Conservation (phyloP, 75 land plant genomes). For the Picea sitchensis region DNA sequence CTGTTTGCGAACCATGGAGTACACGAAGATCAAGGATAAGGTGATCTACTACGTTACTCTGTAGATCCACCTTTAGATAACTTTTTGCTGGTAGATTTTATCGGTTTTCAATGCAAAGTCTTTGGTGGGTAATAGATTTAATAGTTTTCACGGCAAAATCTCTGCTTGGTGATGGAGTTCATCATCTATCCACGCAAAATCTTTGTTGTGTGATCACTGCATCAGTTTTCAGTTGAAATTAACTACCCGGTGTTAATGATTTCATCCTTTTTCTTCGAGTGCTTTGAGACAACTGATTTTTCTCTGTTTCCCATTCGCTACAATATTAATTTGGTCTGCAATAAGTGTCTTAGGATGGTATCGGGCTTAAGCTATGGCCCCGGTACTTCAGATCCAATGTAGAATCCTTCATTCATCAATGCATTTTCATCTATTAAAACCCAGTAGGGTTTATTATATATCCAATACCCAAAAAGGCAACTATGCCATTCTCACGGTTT, state of each 20-base stretch:
- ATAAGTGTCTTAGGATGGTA: neutral
- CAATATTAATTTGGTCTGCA: neutral
- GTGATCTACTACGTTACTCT: neutral
- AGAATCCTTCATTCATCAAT: neutral
- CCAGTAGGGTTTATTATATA: neutral
- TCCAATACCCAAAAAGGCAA: neutral
- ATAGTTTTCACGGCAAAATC: neutral
- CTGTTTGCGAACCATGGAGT: neutral
- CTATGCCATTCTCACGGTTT: neutral
- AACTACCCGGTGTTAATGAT: too few species aligned
- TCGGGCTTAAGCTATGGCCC: neutral
- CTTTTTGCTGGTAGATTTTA: neutral
- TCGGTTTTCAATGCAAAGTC: neutral
- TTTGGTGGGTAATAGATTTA: too few species aligned
- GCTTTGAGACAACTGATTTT: too few species aligned
- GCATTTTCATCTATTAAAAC: neutral
- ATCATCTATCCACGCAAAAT: neutral
- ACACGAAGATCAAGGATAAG: conserved; percentile 1
- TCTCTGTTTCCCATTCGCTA: too few species aligned
- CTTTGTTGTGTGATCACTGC: neutral
- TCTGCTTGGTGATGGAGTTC: neutral
- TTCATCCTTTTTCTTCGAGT: too few species aligned
- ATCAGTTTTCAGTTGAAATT: too few species aligned
- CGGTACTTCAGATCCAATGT: neutral
- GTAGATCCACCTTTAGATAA: neutral